Percentiles rank a stretch among this genome's conserved stretches.
Evolutionary conservation across 2,329 filamentous ascomycete genomes (phyloP).

Genomic region (Cytospora chrysosperma): DNA sequence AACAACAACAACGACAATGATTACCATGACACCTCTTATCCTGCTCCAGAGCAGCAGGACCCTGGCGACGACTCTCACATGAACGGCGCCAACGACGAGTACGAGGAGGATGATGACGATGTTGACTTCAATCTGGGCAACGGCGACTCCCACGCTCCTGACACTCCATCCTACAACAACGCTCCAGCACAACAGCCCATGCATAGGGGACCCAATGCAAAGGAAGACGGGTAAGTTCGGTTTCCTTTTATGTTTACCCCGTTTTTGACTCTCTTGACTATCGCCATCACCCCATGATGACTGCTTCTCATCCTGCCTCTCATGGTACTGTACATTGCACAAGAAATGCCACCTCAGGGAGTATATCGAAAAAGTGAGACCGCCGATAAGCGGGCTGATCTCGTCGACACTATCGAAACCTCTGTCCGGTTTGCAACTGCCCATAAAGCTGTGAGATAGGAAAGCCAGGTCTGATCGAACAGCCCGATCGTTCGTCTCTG

Average conservation of each 20-base stretch:
- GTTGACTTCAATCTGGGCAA: conserved; percentile 55
- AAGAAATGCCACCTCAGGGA: background rate
- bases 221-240: conserved; percentile 85
- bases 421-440: background rate
- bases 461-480: background rate
- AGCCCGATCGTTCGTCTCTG: background rate
- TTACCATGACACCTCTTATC: background rate
- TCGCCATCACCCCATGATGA: conserved; percentile 14
- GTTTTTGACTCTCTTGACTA: background rate
- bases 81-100: conserved; percentile 34
- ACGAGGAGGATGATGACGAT: conserved; percentile 53
- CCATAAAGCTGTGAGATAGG: background rate
- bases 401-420: background rate
- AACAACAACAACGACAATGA: conserved; percentile 29
- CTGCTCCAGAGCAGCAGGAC: background rate
- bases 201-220: conserved; percentile 64
- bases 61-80: conserved; percentile 40
- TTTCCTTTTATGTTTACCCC: conserved; percentile 27
- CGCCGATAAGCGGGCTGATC: background rate
- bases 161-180: conserved; percentile 30
- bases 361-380: background rate
- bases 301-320: background rate
- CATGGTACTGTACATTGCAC: background rate
- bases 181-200: conserved; percentile 33
- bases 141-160: conserved; percentile 29